Base-by-base conservation (phyloP, 495 filamentous ascomycete species). In the Chaetomium tenue region DNA sequence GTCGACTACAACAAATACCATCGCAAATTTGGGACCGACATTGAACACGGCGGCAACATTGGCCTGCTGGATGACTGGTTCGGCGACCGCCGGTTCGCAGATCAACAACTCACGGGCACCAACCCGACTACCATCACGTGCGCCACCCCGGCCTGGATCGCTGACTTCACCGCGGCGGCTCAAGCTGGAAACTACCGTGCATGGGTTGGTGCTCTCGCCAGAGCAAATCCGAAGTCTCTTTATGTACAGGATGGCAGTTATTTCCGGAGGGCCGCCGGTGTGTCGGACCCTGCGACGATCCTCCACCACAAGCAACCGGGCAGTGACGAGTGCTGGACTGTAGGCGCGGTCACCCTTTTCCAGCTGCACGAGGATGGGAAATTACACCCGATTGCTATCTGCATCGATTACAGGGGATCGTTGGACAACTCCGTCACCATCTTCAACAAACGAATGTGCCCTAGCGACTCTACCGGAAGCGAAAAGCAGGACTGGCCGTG, bases 401-500 rank as follows among this genome's bases (percentile, higher is more conserved):
- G 75, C 64, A 68, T 69, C 52, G 61, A 66, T 42, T 57, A 62
- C 67, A 77, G 75, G 59, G 78, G 74, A 5, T 68, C 60, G 40
- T 64, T 81, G 62, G 74, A 78, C 0, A 71, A 74, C 26, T 81
- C 80, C 0, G 71, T 82, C 30, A 75, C 73, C 40, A 77, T 82
- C 67, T 82, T 81, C 76, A 82, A 82, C 71, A 67, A 73, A 42
- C 69, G 77, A 20, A 61, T 79, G 26, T 60, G 60, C 3, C 73
- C 74, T 0, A 47, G 48, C 8, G 71, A 76, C 58, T 67, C 70
- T 2, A 70, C 61, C 22, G 33, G 33, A 26, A 65, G 68, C 25
- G 78, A 82, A 60, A 75, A 76, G 55, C 61, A 74, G 2, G 81
- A 83, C 71, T 83, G 79, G 80, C 73, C 78, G 0, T 83, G 81